Percentiles rank a stretch among this genome's conserved stretches.
Conservation (phyloP, 169 alveolate genomes). For the Plasmodium vivax region DNA sequence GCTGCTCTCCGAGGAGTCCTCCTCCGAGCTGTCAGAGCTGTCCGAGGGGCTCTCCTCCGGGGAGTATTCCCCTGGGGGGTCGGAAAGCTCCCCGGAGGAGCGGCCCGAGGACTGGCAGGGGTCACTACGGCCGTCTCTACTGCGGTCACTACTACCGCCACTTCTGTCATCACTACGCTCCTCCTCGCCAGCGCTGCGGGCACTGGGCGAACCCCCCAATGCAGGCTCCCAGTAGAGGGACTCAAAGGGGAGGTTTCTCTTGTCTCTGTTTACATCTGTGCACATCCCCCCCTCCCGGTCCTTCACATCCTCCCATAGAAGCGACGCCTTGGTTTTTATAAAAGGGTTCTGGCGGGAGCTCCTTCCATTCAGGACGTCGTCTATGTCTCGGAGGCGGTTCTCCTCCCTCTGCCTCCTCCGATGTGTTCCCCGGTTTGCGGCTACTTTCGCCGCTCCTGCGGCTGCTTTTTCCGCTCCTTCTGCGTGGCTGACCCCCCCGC, state of each 20-base stretch:
- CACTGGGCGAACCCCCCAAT: not conserved
- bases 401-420: not conserved
- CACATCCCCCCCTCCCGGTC: conserved; percentile 53
- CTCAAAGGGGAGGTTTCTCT: not conserved
- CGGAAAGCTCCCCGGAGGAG: not conserved
- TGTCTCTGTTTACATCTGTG: conserved; percentile 69
- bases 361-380: conserved; percentile 35
- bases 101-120: not conserved
- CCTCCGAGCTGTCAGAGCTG: not conserved
- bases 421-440: not conserved
- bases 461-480: not conserved
- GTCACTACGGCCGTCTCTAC: not conserved
- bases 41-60: not conserved
- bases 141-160: not conserved
- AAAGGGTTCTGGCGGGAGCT: conserved; percentile 8
- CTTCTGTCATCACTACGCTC: not conserved
- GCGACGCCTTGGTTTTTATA: conserved; percentile 46
- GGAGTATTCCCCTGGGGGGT: too few relatives aligned
- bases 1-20: not conserved
- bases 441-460: not conserved
- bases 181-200: not conserved
- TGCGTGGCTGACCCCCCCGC: not conserved
- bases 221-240: conserved; percentile 9
- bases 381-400: conserved; percentile 31
- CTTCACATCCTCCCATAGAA: conserved; percentile 16